These are phyloP conservation scores for Canavalia ensiformis DNA, from an alignment of 306 rosid genomes.

Conservation along the genomic window DNA sequence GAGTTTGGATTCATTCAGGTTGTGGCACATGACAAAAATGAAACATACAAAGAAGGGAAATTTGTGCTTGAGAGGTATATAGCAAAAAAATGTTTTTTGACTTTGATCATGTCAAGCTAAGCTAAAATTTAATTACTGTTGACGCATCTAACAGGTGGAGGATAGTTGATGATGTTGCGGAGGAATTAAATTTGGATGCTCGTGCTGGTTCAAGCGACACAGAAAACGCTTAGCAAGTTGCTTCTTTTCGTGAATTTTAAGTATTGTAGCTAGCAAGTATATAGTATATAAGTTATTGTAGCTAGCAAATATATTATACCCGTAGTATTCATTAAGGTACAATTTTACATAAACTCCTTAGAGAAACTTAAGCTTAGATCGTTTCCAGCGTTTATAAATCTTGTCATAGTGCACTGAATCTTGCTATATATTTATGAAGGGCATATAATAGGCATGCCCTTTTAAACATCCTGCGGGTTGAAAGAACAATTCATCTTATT, in stretches of 20 bases:
- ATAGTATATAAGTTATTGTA: not conserved
- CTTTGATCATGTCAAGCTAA: slow-evolving; percentile 24
- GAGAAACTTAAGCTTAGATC: slow-evolving; percentile 11
- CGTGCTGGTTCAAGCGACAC: slow-evolving; percentile 65
- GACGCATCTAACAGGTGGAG: slow-evolving; percentile 62
- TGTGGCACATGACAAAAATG: slow-evolving; percentile 75
- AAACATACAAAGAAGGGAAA: slow-evolving; percentile 83
- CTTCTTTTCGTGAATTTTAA: slow-evolving; percentile 34
- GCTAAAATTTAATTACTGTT: slow-evolving; percentile 15
- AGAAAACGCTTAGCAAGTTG: slow-evolving; percentile 64
- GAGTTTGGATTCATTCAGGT: slow-evolving; percentile 59
- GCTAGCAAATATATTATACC: slow-evolving; percentile 48
- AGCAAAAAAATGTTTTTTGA: slow-evolving; percentile 27
- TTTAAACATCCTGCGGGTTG: slow-evolving; percentile 8
- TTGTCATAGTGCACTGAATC: not conserved
- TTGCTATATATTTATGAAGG: slow-evolving; percentile 39
- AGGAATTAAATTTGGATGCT: slow-evolving; percentile 69
- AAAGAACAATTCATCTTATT: slow-evolving; percentile 12
- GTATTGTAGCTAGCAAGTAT: slow-evolving; percentile 48
- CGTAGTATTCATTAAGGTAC: slow-evolving; percentile 31
- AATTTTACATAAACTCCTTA: slow-evolving; percentile 43
- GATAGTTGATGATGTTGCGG: slow-evolving; percentile 64
- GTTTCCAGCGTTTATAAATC: slow-evolving; percentile 35
- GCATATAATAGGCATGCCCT: slow-evolving; percentile 18
- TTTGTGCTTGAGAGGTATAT: slow-evolving; percentile 82